phyloP scores from a whole-genome alignment of 1,284 basidiomycete species.

The Cryptococcus jaspeensis region DNA sequence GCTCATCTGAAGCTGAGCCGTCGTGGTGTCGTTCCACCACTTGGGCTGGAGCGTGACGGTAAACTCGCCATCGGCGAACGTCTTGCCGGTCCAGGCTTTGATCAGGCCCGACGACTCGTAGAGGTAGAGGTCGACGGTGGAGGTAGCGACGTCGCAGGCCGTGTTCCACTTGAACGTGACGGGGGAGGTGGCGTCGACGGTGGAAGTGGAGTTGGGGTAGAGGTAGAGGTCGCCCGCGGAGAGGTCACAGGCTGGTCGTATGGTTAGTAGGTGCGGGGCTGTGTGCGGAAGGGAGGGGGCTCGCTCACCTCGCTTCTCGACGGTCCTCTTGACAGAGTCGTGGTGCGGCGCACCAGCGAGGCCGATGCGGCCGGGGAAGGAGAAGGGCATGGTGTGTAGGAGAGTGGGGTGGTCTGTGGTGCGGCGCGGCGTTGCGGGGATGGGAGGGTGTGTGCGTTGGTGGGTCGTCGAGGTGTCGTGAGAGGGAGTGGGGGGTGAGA shows the following conservation, averaged over 20 bases:
- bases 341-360: conserved; percentile 23
- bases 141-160: conserved; percentile 56
- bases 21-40: conserved; percentile 72
- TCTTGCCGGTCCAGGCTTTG: conserved; percentile 64
- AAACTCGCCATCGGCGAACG: conserved; percentile 60
- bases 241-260: conserved; percentile 29
- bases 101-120: conserved; percentile 59
- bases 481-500: neutral
- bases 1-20: conserved; percentile 62
- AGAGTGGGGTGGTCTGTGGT: no score
- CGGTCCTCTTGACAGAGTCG: conserved; percentile 11
- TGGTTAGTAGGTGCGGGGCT: neutral
- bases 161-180: conserved; percentile 72
- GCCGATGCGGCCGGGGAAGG: conserved; percentile 25
- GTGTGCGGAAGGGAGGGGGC: neutral
- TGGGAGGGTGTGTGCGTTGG: no score
- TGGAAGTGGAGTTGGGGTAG: conserved; percentile 59
- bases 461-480: no score
- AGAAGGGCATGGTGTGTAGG: conserved; percentile 14
- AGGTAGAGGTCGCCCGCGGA: conserved; percentile 59
- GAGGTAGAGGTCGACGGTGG: conserved; percentile 70
- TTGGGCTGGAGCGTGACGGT: conserved; percentile 59
- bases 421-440: no score
- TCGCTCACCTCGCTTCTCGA: conserved; percentile 22
- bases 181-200: conserved; percentile 58